These are phyloP conservation scores for Phellopilus nigrolimitatus DNA, from an alignment of 1,284 basidiomycete species.

Conservation along the genomic window DNA sequence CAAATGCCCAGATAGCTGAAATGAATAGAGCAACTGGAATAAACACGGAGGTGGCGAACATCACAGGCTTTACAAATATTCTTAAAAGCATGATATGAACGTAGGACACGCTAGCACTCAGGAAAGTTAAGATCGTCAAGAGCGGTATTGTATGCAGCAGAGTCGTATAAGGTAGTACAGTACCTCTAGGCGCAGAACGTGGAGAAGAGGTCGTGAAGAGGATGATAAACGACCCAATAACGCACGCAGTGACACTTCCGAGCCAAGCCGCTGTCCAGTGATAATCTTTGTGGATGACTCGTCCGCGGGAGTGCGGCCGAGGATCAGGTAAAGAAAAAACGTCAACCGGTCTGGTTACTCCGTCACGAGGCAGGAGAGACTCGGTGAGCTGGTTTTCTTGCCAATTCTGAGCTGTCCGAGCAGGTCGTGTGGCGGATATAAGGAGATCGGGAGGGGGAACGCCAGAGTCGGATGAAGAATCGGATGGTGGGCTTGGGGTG, in stretches of 20 bases:
- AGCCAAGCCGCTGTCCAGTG: conserved; percentile 68
- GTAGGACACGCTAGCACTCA: conserved; percentile 70
- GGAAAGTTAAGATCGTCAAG: conserved; percentile 71
- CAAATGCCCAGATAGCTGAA: conserved; percentile 83
- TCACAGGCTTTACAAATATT: conserved; percentile 77
- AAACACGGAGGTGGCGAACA: conserved; percentile 73
- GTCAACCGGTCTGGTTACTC: conserved; percentile 53
- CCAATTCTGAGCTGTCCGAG: conserved; percentile 33
- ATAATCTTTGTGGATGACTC: conserved; percentile 67
- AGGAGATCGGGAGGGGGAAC: conserved; percentile 35
- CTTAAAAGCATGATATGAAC: conserved; percentile 72
- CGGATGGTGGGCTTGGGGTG: conserved; percentile 42
- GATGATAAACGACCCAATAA: conserved; percentile 58
- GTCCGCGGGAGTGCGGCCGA: conserved; percentile 51
- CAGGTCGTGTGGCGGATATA: conserved; percentile 26
- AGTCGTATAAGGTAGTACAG: conserved; percentile 60
- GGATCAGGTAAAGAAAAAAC: conserved; percentile 73
- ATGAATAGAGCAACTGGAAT: conserved; percentile 79
- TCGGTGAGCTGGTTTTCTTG: conserved; percentile 53
- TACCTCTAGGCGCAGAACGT: conserved; percentile 31
- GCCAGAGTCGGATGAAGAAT: conserved; percentile 44
- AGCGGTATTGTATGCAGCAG: conserved; percentile 82
- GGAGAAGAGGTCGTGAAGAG: conserved; percentile 49
- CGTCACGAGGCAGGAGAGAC: conserved; percentile 67
- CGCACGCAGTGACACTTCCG: conserved; percentile 49